phyloP scores from a whole-genome alignment of 768 basidiomycete genomes.

The Hemileccinum impolitum region DNA sequence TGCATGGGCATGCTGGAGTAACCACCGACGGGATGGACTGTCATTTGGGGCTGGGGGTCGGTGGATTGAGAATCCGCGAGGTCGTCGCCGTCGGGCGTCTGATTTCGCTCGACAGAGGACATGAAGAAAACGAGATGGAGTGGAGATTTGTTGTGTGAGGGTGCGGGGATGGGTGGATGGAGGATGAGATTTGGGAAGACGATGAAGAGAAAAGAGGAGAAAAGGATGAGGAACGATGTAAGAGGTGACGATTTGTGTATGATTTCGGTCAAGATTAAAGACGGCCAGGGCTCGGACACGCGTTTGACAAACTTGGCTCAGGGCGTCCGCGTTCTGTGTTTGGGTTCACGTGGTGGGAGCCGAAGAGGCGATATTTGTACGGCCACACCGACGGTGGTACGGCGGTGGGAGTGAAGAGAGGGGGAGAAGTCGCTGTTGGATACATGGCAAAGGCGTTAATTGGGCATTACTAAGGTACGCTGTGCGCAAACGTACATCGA shows the following conservation, averaged over 20 bases:
- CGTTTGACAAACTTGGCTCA: slow-evolving; percentile 35
- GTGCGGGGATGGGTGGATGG: slow-evolving; percentile 31
- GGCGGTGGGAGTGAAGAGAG: slow-evolving; percentile 14
- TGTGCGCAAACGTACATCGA: slow-evolving; percentile 27
- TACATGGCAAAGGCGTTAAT: slow-evolving; percentile 29
- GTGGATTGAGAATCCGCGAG: slow-evolving; percentile 30
- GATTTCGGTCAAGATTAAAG: slow-evolving; percentile 35
- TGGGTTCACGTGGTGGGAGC: slow-evolving; percentile 36
- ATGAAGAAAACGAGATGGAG: slow-evolving; percentile 27
- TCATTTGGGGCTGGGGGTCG: slow-evolving; percentile 46
- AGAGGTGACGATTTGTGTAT: slow-evolving; percentile 28
- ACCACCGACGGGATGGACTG: slow-evolving; percentile 46
- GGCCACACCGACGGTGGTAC: slow-evolving; percentile 16
- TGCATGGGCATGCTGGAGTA: slow-evolving; percentile 59
- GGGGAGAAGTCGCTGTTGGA: too few relatives aligned
- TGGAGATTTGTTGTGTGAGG: slow-evolving; percentile 23
- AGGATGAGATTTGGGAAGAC: slow-evolving; percentile 31
- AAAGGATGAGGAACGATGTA: slow-evolving; percentile 17
- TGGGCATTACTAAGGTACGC: slow-evolving; percentile 8
- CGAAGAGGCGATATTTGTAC: slow-evolving; percentile 25
- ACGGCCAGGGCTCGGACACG: slow-evolving; percentile 33
- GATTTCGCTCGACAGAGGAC: slow-evolving; percentile 39
- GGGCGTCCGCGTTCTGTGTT: slow-evolving; percentile 28
- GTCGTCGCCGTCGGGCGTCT: slow-evolving; percentile 40
- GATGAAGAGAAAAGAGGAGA: slow-evolving; percentile 11